Evolutionary conservation across 2,329 filamentous ascomycete genomes (phyloP).

Genomic region (Aspergillus jensenii): DNA sequence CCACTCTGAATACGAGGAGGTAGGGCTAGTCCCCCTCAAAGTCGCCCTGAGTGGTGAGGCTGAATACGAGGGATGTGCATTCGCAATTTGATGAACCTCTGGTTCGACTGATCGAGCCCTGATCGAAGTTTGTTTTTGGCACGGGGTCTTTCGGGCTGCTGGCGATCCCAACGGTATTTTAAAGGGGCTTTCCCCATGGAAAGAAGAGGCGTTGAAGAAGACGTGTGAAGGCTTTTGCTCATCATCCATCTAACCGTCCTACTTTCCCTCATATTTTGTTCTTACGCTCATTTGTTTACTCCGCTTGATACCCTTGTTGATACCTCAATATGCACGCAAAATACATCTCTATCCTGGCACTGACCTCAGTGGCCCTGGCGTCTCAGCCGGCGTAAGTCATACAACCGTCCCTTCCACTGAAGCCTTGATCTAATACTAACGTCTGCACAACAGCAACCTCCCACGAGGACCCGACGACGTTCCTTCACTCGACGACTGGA

Average conservation of each 20-base stretch:
- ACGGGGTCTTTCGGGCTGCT: background rate
- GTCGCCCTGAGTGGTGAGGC: background rate
- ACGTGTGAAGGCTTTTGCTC: background rate
- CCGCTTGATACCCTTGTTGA: background rate
- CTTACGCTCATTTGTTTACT: background rate
- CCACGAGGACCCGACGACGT: background rate
- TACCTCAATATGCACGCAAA: constrained; percentile 2
- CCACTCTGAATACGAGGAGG: background rate
- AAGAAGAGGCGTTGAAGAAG: background rate
- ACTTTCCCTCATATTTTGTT: background rate
- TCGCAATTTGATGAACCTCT: background rate
- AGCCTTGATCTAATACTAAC: no score
- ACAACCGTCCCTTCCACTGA: no score
- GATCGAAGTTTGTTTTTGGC: background rate
- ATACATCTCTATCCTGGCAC: background rate
- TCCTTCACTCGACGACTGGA: background rate
- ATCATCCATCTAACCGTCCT: background rate
- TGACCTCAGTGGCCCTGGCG: background rate
- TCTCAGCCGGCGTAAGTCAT: no score
- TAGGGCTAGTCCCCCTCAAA: background rate
- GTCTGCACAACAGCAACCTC: background rate
- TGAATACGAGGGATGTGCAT: background rate
- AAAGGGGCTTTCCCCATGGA: background rate
- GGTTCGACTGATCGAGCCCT: background rate
- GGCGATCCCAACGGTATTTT: background rate